phyloP scores from a whole-genome alignment of 164 flowering plant genomes.

The Brasenia schreberi region DNA sequence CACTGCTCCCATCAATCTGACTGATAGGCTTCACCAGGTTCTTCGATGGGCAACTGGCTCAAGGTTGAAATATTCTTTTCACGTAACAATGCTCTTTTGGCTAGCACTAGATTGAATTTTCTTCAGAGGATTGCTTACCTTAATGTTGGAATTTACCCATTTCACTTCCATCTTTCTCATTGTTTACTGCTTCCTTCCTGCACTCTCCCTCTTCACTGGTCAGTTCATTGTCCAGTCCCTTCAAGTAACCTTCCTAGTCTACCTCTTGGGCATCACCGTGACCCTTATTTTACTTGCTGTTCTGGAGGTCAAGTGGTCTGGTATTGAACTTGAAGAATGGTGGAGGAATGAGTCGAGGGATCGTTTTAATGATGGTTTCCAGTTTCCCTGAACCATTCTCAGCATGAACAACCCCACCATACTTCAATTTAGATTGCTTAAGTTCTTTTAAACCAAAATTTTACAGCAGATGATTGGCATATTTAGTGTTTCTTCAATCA shows the following conservation, averaged over 20 bases:
- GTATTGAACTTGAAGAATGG: conserved; percentile 70
- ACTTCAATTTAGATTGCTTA: no score
- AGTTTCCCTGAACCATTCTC: not conserved
- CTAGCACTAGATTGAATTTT: conserved; percentile 41
- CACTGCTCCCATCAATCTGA: conserved; percentile 77
- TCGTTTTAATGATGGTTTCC: not conserved
- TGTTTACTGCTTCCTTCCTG: conserved; percentile 75
- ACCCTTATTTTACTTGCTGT: conserved; percentile 42
- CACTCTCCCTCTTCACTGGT: conserved; percentile 67
- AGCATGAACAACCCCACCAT: no score
- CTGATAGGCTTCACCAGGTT: conserved; percentile 78
- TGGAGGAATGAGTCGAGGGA: conserved; percentile 51
- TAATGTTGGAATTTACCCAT: conserved; percentile 56
- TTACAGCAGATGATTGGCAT: no score
- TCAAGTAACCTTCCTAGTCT: conserved; percentile 33
- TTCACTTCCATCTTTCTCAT: conserved; percentile 64
- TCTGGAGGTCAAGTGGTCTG: conserved; percentile 77
- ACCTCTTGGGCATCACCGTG: conserved; percentile 39
- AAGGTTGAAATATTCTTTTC: conserved; percentile 83
- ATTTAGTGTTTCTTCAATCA: no score
- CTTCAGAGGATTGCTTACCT: conserved; percentile 66
- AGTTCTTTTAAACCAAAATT: no score
- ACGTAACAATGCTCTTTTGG: conserved; percentile 61
- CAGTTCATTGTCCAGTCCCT: conserved; percentile 54
- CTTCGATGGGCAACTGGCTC: conserved; percentile 89